Evolutionary conservation across 176 grass and related monocot genomes (phyloP).

Genomic region (Ananas comosus): DNA sequence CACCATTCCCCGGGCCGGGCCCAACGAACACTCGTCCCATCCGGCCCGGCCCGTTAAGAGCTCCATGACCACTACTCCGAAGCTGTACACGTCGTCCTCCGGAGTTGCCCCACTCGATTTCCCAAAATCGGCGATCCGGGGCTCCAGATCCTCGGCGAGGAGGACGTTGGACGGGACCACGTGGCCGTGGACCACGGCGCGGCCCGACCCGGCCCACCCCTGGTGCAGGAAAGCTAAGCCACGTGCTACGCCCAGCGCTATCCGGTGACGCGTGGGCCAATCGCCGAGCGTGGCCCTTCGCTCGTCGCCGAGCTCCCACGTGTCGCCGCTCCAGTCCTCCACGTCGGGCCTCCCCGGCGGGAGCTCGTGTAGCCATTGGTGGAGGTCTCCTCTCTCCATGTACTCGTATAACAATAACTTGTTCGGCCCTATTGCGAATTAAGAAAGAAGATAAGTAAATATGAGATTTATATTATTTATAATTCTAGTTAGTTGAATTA

Average conservation of each 20-base stretch:
- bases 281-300: conserved; percentile 1
- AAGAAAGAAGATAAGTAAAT: background rate
- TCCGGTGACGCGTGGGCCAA: conserved; percentile 67
- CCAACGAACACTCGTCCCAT: conserved; percentile 14
- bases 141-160: conserved; percentile 66
- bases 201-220: conserved; percentile 52
- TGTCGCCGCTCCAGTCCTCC: conserved; percentile 38
- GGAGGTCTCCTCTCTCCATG: conserved; percentile 74
- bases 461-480: no score
- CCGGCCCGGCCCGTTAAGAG: conserved; percentile 48
- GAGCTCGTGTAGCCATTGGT: conserved; percentile 84
- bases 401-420: conserved; percentile 70
- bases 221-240: conserved; percentile 91
- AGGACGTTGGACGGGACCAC: conserved; percentile 65
- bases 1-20: conserved; percentile 1
- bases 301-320: conserved; percentile 21
- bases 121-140: conserved; percentile 54
- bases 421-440: conserved; percentile 33
- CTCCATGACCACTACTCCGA: conserved; percentile 67
- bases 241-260: conserved; percentile 60
- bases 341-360: conserved; percentile 42
- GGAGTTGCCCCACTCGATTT: conserved; percentile 9
- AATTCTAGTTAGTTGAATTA: background rate
- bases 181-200: conserved; percentile 52
- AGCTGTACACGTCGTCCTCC: conserved; percentile 58